Conservation (phyloP, 441 rosid species). For the Gossypium davidsonii region DNA sequence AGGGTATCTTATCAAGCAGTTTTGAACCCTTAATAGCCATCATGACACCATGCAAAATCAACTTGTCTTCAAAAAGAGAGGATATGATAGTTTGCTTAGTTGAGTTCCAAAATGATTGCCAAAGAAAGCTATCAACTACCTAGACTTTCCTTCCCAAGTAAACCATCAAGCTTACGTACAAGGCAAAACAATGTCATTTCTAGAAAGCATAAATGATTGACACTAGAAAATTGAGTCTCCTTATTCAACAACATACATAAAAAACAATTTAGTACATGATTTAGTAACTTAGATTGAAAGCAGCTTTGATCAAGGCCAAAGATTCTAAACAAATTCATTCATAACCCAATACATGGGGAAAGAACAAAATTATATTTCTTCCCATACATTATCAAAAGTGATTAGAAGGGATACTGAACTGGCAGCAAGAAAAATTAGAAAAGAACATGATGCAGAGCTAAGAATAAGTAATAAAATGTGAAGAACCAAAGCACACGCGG, state of each 20-base stretch:
- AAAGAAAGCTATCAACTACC: not conserved
- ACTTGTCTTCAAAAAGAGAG: not conserved
- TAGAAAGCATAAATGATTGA: not conserved
- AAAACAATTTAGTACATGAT: not conserved
- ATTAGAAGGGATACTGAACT: constrained; percentile 4
- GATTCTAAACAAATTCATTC: not conserved
- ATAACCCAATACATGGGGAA: not conserved
- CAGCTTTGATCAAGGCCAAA: not conserved
- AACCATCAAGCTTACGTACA: not conserved
- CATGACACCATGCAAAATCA: not conserved
- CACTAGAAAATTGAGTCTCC: not conserved
- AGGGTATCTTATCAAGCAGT: not conserved
- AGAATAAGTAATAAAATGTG: constrained; percentile 1
- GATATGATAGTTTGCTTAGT: not conserved
- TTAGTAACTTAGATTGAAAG: not conserved
- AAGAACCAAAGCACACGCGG: constrained; percentile 10
- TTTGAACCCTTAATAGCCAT: not conserved
- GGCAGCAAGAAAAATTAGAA: constrained; percentile 5
- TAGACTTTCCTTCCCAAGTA: not conserved
- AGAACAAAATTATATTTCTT: not conserved
- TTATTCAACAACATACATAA: constrained; percentile 13
- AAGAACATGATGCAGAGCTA: constrained; percentile 8
- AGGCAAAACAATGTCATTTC: not conserved
- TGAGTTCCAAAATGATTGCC: constrained; percentile 1
- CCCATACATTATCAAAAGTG: not conserved